phyloP scores from a whole-genome alignment of 768 basidiomycete species.

The Leccinum broughii region DNA sequence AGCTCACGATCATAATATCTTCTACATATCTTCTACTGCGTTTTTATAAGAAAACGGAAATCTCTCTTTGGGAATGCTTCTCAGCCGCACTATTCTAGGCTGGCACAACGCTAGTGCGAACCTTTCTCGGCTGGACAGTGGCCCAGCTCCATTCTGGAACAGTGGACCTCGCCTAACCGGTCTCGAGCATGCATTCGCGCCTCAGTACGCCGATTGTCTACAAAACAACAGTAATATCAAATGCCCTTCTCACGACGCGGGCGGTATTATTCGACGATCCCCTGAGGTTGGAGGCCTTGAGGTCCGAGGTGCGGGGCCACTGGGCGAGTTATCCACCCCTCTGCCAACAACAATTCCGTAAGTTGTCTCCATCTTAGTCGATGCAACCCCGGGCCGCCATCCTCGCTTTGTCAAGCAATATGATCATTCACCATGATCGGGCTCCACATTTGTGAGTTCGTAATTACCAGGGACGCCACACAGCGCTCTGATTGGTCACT shows the following conservation, averaged over 20 bases:
- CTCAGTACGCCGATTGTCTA: slow-evolving; percentile 25
- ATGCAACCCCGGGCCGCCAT: slow-evolving; percentile 8
- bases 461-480: slow-evolving; percentile 28
- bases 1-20: slow-evolving; percentile 29
- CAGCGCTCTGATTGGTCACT: slow-evolving; percentile 22
- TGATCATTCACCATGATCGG: slow-evolving; percentile 20
- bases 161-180: slow-evolving; percentile 15
- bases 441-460: slow-evolving; percentile 23
- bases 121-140: slow-evolving; percentile 21
- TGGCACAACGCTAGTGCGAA: slow-evolving; percentile 21
- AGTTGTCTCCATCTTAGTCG: slow-evolving; percentile 16
- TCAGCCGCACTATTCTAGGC: slow-evolving; percentile 28
- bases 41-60: slow-evolving; percentile 9
- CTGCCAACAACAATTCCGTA: slow-evolving; percentile 16
- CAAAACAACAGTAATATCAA: slow-evolving; percentile 22
- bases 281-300: slow-evolving; percentile 8
- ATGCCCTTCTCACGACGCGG: slow-evolving; percentile 15
- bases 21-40: slow-evolving; percentile 11
- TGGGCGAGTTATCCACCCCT: slow-evolving; percentile 9
- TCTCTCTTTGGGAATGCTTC: slow-evolving; percentile 18
- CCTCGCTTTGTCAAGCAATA: slow-evolving; percentile 17
- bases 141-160: slow-evolving; percentile 14
- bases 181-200: slow-evolving; percentile 19
- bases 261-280: slow-evolving; percentile 18
- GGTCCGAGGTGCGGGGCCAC: slow-evolving; percentile 7